Conservation (phyloP, 768 basidiomycete species). For the Holtermannia corniformis region DNA sequence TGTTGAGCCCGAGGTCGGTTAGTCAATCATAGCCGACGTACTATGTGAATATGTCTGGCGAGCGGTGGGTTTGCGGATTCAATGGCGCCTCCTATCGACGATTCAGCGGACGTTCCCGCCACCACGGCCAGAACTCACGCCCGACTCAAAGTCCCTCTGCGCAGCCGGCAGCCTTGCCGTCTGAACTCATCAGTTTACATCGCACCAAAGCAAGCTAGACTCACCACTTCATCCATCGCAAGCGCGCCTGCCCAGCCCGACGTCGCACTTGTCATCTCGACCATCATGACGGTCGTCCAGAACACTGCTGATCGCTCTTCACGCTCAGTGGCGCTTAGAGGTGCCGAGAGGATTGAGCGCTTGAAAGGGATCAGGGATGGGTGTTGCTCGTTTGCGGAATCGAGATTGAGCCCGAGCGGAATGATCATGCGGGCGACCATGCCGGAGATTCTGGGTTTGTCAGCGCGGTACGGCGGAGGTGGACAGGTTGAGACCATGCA, state of each 20-base stretch:
- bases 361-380: neutral
- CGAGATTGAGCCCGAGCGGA: neutral
- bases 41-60: slow-evolving; percentile 29
- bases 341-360: neutral
- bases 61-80: slow-evolving; percentile 34
- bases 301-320: neutral
- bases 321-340: neutral
- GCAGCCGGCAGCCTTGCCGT: slow-evolving; percentile 28
- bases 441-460: too few relatives aligned
- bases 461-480: too few relatives aligned
- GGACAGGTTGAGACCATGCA: too few relatives aligned
- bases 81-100: slow-evolving; percentile 14
- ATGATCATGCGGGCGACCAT: slow-evolving; percentile 30
- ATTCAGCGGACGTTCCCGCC: neutral
- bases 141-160: slow-evolving; percentile 19
- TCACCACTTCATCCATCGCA: slow-evolving; percentile 33
- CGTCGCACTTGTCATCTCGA: slow-evolving; percentile 7
- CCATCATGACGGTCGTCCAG: neutral
- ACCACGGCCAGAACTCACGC: slow-evolving; percentile 7
- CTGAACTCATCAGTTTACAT: slow-evolving; percentile 6
- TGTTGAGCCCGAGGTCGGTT: neutral
- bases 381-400: neutral
- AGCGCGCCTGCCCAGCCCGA: slow-evolving; percentile 38
- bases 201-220: slow-evolving; percentile 2
- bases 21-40: slow-evolving; percentile 1